phyloP scores from a whole-genome alignment of 805 yeast species.

The Saccharomyces mikatae region DNA sequence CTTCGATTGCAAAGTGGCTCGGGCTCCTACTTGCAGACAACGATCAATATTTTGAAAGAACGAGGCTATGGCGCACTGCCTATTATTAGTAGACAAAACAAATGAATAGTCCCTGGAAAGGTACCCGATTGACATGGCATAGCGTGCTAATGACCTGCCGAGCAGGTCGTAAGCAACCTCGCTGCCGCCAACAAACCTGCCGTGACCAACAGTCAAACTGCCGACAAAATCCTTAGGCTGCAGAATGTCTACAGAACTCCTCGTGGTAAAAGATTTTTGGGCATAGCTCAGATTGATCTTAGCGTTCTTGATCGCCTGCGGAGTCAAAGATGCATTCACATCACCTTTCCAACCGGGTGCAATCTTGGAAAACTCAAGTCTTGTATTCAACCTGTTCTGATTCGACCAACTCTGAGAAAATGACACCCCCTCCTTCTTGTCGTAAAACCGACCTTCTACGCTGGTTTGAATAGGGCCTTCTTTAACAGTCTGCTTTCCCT shows the following conservation, averaged over 20 bases:
- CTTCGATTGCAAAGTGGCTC: conserved; percentile 89
- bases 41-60: conserved; percentile 94
- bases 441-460: conserved; percentile 85
- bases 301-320: conserved; percentile 79
- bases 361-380: conserved; percentile 76
- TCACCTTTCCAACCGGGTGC: conserved; percentile 94
- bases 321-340: conserved; percentile 78
- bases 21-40: conserved; percentile 92
- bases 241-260: conserved; percentile 89
- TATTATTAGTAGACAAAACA: conserved; percentile 63
- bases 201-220: conserved; percentile 90
- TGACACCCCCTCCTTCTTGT: conserved; percentile 86
- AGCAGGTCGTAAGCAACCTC: conserved; percentile 94
- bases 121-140: conserved; percentile 92
- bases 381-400: conserved; percentile 84
- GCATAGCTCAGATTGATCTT: conserved; percentile 84
- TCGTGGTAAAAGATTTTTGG: conserved; percentile 88
- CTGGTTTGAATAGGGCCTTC: conserved; percentile 79
- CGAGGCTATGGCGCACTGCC: conserved; percentile 86
- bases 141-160: conserved; percentile 85
- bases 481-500: conserved; percentile 76
- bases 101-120: conserved; percentile 79
- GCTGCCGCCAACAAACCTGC: conserved; percentile 94
- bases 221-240: conserved; percentile 95
- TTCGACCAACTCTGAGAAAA: conserved; percentile 98